These are phyloP conservation scores for Allium sativum DNA, from an alignment of 106 monocot genomes.

Conservation along the genomic window DNA sequence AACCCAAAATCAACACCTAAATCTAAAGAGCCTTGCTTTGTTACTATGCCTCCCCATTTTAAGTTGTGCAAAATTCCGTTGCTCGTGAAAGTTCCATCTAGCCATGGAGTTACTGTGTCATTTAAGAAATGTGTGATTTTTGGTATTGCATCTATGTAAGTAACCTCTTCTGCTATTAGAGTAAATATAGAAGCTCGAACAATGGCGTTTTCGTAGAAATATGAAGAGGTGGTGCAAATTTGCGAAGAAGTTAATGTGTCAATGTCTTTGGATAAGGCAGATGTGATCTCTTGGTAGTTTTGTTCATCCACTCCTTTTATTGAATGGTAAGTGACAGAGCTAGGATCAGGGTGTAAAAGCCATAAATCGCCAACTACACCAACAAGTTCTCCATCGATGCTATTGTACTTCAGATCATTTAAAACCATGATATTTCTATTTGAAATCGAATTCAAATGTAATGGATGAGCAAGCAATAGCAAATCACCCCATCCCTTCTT, in stretches of 20 bases:
- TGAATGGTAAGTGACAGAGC: slow-evolving; percentile 69
- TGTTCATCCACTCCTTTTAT: slow-evolving; percentile 38
- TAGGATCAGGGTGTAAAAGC: slow-evolving; percentile 52
- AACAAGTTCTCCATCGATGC: slow-evolving; percentile 85
- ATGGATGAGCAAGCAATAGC: slow-evolving; percentile 78
- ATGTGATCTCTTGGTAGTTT: slow-evolving; percentile 35
- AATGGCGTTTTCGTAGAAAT: slow-evolving; percentile 84
- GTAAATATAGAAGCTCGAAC: slow-evolving; percentile 71
- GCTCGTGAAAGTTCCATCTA: slow-evolving; percentile 66
- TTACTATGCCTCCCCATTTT: slow-evolving; percentile 85
- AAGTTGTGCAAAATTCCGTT: slow-evolving; percentile 76
- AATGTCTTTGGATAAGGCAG: slow-evolving; percentile 51
- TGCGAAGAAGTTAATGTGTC: slow-evolving; percentile 20
- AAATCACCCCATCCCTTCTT: slow-evolving; percentile 68
- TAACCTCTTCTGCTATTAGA: slow-evolving; percentile 66
- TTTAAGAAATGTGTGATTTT: slow-evolving; percentile 37
- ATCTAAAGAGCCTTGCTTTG: slow-evolving; percentile 56
- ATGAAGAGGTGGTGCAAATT: slow-evolving; percentile 62
- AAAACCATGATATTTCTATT: slow-evolving; percentile 14
- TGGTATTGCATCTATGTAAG: slow-evolving; percentile 49
- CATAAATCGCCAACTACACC: slow-evolving; percentile 77
- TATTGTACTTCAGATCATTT: slow-evolving; percentile 41
- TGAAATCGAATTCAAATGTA: slow-evolving; percentile 44
- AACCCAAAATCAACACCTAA: slow-evolving; percentile 85
- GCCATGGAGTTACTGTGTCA: slow-evolving; percentile 57